These are phyloP conservation scores for Gentiana dahurica DNA, from an alignment of 257 asterid genomes.

Conservation along the genomic window DNA sequence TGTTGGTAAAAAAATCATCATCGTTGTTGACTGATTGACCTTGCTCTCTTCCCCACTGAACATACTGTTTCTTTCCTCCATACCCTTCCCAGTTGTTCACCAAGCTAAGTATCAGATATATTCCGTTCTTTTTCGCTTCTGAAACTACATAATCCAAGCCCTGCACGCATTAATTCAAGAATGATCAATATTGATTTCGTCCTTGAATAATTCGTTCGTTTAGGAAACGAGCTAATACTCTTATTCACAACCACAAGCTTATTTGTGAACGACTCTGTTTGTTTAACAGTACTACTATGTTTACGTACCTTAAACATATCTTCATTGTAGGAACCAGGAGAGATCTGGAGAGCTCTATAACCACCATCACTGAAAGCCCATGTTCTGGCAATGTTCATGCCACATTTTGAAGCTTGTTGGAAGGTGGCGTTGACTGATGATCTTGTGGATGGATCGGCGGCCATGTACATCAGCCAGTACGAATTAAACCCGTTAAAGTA, in stretches of 20 bases:
- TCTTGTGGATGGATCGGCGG: conserved; percentile 17
- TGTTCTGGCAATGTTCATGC: conserved; percentile 22
- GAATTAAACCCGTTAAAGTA: conserved; percentile 27
- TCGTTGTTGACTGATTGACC: conserved; percentile 20
- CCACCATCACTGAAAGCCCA: conserved; percentile 28
- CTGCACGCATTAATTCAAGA: conserved; percentile 1
- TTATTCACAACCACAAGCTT: no score
- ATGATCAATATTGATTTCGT: neutral
- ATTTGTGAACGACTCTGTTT: no score
- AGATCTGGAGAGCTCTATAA: conserved; percentile 12
- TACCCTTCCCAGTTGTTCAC: conserved; percentile 20
- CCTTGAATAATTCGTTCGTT: no score
- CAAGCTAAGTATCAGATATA: conserved; percentile 19
- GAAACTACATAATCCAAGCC: conserved; percentile 24
- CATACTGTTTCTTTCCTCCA: conserved; percentile 27
- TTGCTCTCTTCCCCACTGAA: conserved; percentile 15
- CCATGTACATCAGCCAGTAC: conserved; percentile 29
- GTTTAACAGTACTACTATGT: no score
- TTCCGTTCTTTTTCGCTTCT: conserved; percentile 20
- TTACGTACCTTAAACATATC: conserved; percentile 18
- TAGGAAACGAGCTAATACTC: no score
- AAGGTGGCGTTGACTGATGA: conserved; percentile 12
- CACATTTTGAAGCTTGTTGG: conserved; percentile 18
- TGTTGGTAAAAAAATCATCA: conserved; percentile 21
- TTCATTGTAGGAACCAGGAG: conserved; percentile 21